Conservation (phyloP, 331 rosid species). For the Pyrus hybrid region DNA sequence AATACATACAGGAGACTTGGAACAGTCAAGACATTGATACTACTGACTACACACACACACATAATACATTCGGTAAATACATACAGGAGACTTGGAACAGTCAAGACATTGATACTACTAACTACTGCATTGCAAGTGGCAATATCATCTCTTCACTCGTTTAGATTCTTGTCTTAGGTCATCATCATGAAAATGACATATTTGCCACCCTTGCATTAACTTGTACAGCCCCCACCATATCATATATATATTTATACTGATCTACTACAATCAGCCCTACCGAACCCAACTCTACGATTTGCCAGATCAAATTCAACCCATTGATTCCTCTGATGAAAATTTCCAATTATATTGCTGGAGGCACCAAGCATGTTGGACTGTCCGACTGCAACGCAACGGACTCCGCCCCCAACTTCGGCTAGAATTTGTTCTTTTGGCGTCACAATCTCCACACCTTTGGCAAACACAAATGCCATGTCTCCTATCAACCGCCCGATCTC, state of each 20-base stretch:
- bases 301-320: slow-evolving; percentile 87
- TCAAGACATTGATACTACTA: background rate
- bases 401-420: slow-evolving; percentile 65
- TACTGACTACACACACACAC: too few species aligned
- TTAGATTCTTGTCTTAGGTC: background rate
- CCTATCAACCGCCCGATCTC: slow-evolving; percentile 61
- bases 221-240: background rate
- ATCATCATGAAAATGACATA: background rate
- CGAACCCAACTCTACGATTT: slow-evolving; percentile 58
- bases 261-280: slow-evolving; percentile 68
- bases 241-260: background rate
- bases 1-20: too few species aligned
- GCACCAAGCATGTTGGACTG: slow-evolving; percentile 64
- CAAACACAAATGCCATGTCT: slow-evolving; percentile 58
- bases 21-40: background rate
- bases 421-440: slow-evolving; percentile 39
- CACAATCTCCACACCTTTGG: slow-evolving; percentile 60
- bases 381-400: slow-evolving; percentile 74
- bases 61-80: background rate
- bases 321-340: slow-evolving; percentile 65
- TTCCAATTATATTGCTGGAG: slow-evolving; percentile 69
- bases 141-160: background rate
- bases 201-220: background rate
- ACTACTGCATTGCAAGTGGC: background rate
- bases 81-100: background rate